Evolutionary conservation across 208 protist species (phyloP).

Genomic region (Leishmania mexicana): DNA sequence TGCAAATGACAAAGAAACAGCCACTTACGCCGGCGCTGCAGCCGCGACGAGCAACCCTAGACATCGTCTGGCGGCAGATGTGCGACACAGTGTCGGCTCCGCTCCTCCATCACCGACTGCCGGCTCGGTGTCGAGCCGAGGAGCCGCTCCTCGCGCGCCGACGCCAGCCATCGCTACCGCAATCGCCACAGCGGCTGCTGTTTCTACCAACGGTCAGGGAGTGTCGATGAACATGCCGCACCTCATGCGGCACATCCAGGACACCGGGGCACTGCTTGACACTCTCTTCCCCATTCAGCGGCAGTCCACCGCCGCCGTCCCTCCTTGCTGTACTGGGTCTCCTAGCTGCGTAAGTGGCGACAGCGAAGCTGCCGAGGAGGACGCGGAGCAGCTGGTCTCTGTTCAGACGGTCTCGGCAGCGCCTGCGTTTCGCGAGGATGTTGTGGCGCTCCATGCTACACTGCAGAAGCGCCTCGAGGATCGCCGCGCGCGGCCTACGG

Average conservation of each 20-base stretch:
- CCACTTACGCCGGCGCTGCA: background rate
- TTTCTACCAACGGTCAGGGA: background rate
- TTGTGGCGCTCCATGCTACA: slow-evolving; percentile 86
- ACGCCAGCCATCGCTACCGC: background rate
- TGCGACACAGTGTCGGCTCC: background rate
- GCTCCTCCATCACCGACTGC: slow-evolving; percentile 17
- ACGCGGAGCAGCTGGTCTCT: slow-evolving; percentile 1
- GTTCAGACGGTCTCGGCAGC: slow-evolving; percentile 64
- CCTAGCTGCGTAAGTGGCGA: background rate
- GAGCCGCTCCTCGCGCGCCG: background rate
- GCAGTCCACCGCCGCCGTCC: background rate
- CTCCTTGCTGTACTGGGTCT: background rate
- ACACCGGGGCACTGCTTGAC: slow-evolving; percentile 56
- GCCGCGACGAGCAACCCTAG: background rate
- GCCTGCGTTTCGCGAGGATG: slow-evolving; percentile 68
- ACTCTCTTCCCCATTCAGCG: slow-evolving; percentile 53
- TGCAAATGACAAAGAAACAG: background rate
- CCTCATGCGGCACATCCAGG: slow-evolving; percentile 41
- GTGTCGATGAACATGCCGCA: slow-evolving; percentile 30
- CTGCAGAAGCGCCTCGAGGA: slow-evolving; percentile 90
- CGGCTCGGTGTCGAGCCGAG: background rate
- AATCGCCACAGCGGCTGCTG: slow-evolving; percentile 11
- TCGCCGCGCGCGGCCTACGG: slow-evolving; percentile 94
- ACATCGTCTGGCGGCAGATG: slow-evolving; percentile 7
- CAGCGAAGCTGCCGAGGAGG: background rate